Evolutionary conservation across 1,284 basidiomycete species (phyloP).

Genomic region (Marasmius sp.): DNA sequence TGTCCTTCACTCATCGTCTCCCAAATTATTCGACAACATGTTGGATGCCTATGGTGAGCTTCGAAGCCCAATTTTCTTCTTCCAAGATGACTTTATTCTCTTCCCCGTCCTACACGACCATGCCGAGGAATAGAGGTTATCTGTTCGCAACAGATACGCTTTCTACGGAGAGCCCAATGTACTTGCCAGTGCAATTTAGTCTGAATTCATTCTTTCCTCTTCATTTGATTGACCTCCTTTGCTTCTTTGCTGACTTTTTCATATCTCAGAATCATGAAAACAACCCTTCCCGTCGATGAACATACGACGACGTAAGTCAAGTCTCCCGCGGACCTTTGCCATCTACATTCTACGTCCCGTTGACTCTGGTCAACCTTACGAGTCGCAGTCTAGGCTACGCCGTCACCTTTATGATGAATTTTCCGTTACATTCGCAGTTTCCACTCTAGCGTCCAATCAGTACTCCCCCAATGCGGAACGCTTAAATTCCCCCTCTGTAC

Average conservation of each 20-base stretch:
- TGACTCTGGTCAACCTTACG: too few species aligned
- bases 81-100: conserved; percentile 74
- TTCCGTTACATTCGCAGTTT: conserved; percentile 76
- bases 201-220: conserved; percentile 45
- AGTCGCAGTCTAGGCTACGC: conserved; percentile 11
- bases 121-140: conserved; percentile 70
- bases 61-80: conserved; percentile 4
- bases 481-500: conserved; percentile 14
- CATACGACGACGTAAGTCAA: neutral
- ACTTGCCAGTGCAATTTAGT: conserved; percentile 84
- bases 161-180: conserved; percentile 62
- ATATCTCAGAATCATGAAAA: neutral
- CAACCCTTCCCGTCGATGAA: neutral
- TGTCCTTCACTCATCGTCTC: too few species aligned
- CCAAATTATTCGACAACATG: too few species aligned
- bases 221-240: conserved; percentile 7
- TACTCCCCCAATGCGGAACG: conserved; percentile 55
- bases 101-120: conserved; percentile 84
- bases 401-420: conserved; percentile 51
- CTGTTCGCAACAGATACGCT: conserved; percentile 71
- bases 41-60: too few species aligned
- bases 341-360: conserved; percentile 11
- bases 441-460: conserved; percentile 69
- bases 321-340: neutral
- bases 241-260: neutral